phyloP scores from a whole-genome alignment of 1,284 basidiomycete genomes.

The Grifola frondosa region DNA sequence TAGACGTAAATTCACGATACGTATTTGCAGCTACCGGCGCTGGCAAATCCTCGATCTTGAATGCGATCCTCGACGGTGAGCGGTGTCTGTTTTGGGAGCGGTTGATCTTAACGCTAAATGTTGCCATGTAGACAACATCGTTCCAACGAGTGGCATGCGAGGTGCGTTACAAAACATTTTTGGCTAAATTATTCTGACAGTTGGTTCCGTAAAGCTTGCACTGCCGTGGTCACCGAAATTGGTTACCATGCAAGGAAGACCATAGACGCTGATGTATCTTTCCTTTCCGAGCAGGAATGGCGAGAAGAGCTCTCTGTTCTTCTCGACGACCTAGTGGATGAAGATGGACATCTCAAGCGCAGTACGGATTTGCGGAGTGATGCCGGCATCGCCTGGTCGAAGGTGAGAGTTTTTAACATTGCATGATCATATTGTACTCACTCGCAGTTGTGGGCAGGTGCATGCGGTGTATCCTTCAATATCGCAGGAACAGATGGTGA shows the following conservation, averaged over 20 bases:
- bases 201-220: constrained; percentile 53
- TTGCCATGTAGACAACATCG: constrained; percentile 63
- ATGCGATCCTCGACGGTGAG: constrained; percentile 58
- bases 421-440: neutral
- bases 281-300: constrained; percentile 57
- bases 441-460: constrained; percentile 37
- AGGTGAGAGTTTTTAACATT: constrained; percentile 34
- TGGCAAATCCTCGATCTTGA: constrained; percentile 59
- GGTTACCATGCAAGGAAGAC: constrained; percentile 51
- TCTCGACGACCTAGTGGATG: constrained; percentile 55
- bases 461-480: constrained; percentile 61
- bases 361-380: constrained; percentile 56
- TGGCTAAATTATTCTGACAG: constrained; percentile 7
- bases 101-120: no score
- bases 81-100: no score
- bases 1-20: no score
- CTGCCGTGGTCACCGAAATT: constrained; percentile 65
- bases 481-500: constrained; percentile 44
- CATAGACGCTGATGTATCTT: constrained; percentile 59
- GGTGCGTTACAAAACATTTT: constrained; percentile 42
- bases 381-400: constrained; percentile 60
- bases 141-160: constrained; percentile 64
- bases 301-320: constrained; percentile 52
- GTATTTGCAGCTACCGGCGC: constrained; percentile 50
- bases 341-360: constrained; percentile 53